Evolutionary conservation across 306 rosid species (phyloP), one percentile per base, ranked within the genome.

Genomic region (Prunus campanulata): DNA sequence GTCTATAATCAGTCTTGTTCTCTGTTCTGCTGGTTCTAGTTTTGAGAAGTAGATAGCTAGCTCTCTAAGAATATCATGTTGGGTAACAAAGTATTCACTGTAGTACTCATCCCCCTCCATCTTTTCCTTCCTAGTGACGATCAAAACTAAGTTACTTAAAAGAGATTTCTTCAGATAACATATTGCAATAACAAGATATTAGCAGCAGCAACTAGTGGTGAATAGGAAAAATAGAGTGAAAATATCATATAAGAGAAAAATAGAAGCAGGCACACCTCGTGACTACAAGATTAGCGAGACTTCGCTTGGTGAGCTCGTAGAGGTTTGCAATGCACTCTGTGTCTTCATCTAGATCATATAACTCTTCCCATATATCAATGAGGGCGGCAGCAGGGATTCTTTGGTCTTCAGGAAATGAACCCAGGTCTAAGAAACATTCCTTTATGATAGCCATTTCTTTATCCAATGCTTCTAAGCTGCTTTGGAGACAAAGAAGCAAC

Each of bases 51-150:
- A 81, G 15, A 88, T 84, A 11, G 92, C 91, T 70, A 93, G 79
- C 59, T 93, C 96, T 16, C 90, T 85, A 74, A 91, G 93, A 82
- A 89, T 85, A 75, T 83, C 86, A 62, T 84, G 80, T 60, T 80
- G 90, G 4, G 82, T 78, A 15, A 85, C 84, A 22, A 78, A 91
- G 80, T 90, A 82, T 65, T 87, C 83, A 47, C 60, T 86, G 69
- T 77, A 88, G 76, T 81, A 89, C 68, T 79, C 87, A 19, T 76
- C 76, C 6, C 20, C 29, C 24, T 20, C 87, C 44, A 68, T 42
- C 39, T 77, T 69, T 56, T 79, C 85, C 47, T 68, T 83, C 72
- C 93, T 91, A 87, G 11, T 70, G 46, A 76, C 19, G 24, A 70
- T 64, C 46, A 63, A 7, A 68, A 71, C 14, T 11, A 3, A 59